Base-by-base conservation (phyloP, 1,284 basidiomycete species). In the Apiotrichum domesticum region DNA sequence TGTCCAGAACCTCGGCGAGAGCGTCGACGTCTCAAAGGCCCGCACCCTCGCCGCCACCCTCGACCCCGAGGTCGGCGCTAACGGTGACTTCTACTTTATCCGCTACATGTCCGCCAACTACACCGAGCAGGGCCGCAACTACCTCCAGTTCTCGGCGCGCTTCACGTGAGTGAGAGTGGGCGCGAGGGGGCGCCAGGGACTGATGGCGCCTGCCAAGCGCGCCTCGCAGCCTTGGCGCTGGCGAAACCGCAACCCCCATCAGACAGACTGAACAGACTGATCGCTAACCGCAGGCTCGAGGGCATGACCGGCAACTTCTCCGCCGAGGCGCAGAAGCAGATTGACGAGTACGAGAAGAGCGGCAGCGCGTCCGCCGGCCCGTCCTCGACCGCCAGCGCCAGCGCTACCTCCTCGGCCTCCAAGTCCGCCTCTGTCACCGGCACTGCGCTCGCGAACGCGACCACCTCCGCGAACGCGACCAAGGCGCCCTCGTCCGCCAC, bases 131-230 rank as follows among this genome's bases (percentile, higher is more conserved):
- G 14, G 77, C 81, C 51, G 85, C 78, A 74, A 82, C 80, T 83
- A 82, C 55, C 78, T 86, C 62, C 84, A 87, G 2, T 93, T 90
- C 80, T 90, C 88, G n/a, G 82, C 89, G 58, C 84, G 84, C 66
- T 93, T 90, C 79, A 52, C 62, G 68, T 69, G 37, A 64, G 69
- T 65, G 34, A 45, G 13, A 3, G 14, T 32, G 34, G 42, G 43
- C 45, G 29, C 7, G 13, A 3, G 15, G 14, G 13, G 11, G 9
- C 4, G 35, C n/a, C 14, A 39, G 11, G 35, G 14, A 33, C 13
- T 4, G 40, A 9, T 35, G 21, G 42, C 33, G 14, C 9, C 6
- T 42, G 41, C 41, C 8, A 39, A 39, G 37, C 8, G 37, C 8
- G 37, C 37, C 37, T 39, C 13, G 37, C 8, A 7, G 37, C 37